A percentile compares a stretch with the other conserved stretches of the same genome.
phyloP scores from a whole-genome alignment of 768 basidiomycete genomes.

The Erythrobasidium yunnanense region DNA sequence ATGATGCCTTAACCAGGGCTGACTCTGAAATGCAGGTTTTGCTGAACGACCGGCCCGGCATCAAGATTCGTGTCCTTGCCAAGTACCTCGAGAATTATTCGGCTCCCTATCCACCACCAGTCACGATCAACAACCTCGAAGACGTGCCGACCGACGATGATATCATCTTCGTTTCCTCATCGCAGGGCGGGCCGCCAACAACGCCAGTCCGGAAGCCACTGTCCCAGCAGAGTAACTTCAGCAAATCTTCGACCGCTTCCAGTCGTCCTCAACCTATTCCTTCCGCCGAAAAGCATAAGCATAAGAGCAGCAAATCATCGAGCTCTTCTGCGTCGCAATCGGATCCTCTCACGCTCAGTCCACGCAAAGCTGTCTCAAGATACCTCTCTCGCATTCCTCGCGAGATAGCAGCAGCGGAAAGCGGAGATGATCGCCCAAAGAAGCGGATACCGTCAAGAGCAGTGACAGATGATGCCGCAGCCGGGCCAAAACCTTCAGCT shows the following conservation, averaged over 20 bases:
- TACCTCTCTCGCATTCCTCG: not conserved
- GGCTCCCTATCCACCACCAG: not conserved
- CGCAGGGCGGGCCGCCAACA: not conserved
- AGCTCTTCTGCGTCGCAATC: not conserved
- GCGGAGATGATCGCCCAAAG: not conserved
- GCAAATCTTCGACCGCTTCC: not conserved
- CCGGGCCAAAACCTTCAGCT: not conserved
- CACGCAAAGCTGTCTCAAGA: not conserved
- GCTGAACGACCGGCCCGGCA: not conserved
- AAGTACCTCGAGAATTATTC: not conserved
- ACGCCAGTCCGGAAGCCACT: not conserved
- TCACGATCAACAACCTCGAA: not conserved
- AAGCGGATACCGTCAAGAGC: not conserved
- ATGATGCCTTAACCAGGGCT: not conserved
- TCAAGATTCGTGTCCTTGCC: not conserved
- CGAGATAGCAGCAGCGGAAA: not conserved
- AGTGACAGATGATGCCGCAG: not conserved
- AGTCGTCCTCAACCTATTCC: not conserved
- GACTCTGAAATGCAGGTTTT: not conserved
- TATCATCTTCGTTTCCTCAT: not conserved
- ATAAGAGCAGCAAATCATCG: not conserved
- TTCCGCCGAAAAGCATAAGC: not conserved
- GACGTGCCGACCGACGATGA: not conserved
- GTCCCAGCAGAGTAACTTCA: not conserved
- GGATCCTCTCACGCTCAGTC: not conserved